Evolutionary conservation across 495 filamentous ascomycete genomes (phyloP).

Genomic region (Viridothelium virens): DNA sequence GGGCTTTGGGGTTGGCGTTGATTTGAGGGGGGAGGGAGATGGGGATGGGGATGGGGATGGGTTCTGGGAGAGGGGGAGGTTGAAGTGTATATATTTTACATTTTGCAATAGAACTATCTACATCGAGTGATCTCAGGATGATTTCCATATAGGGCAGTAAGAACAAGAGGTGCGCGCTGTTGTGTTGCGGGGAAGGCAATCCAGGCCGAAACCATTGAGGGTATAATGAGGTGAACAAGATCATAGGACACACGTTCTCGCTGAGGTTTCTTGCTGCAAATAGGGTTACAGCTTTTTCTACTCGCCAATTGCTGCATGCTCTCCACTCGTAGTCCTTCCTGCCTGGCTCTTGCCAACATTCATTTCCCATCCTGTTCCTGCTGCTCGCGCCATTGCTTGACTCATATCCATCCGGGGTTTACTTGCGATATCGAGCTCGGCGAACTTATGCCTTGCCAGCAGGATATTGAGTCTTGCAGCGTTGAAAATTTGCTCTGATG

Average conservation of each 20-base stretch:
- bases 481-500: slow-evolving; percentile 80
- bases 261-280: not conserved
- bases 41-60: not conserved
- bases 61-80: not conserved
- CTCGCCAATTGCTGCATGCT: not conserved
- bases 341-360: not conserved
- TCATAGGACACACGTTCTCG: not conserved
- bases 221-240: not conserved
- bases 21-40: slow-evolving; percentile 34
- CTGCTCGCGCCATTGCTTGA: slow-evolving; percentile 8
- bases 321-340: not conserved
- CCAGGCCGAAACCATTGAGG: not conserved
- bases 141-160: not conserved
- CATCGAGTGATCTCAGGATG: not conserved
- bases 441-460: slow-evolving; percentile 75
- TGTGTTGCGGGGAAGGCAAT: not conserved
- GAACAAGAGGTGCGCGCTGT: not conserved
- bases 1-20: slow-evolving; percentile 55
- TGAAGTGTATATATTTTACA: not conserved
- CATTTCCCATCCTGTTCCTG: slow-evolving; percentile 3
- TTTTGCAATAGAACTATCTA: not conserved
- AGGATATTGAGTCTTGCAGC: slow-evolving; percentile 81
- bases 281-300: not conserved
- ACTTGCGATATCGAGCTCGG: slow-evolving; percentile 33
- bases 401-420: slow-evolving; percentile 9